A percentile compares a stretch with the other conserved stretches of the same genome.
Evolutionary conservation across 2,329 filamentous ascomycete genomes (phyloP).

Genomic region (Colletotrichum cordylinicola): DNA sequence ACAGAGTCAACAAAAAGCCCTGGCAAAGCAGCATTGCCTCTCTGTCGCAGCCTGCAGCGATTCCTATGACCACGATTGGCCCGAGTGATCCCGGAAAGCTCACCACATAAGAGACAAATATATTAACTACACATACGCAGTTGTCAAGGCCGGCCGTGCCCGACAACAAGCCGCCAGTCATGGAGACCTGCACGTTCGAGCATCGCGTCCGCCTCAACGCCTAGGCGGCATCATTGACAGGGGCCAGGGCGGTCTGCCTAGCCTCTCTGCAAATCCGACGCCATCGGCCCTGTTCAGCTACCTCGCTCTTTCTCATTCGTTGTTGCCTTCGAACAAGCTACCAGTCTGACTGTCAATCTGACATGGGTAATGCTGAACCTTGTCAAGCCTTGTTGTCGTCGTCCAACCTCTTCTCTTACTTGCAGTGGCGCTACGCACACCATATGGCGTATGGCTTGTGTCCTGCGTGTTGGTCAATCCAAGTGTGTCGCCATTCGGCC

Average conservation of each 20-base stretch:
- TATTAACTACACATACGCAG: not conserved
- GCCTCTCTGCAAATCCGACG: not conserved
- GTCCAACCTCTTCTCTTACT: constrained; percentile 15
- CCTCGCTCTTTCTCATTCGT: not conserved
- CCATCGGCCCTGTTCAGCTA: not conserved
- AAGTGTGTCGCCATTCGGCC: not conserved
- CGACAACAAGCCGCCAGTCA: not conserved
- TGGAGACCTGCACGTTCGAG: not conserved
- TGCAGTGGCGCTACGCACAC: constrained; percentile 4
- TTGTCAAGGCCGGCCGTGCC: not conserved
- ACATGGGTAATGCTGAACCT: constrained; percentile 7
- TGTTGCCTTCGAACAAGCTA: not conserved
- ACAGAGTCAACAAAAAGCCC: not conserved
- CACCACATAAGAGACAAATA: not conserved
- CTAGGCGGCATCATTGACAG: not conserved
- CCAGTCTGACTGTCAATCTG: not conserved
- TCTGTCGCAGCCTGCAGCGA: not conserved
- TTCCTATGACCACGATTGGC: not conserved
- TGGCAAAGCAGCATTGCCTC: not conserved
- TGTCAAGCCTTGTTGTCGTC: constrained; percentile 7
- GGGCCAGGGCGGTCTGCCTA: not conserved
- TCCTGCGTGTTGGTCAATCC: not conserved
- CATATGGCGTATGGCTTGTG: not conserved
- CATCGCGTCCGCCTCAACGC: not conserved
- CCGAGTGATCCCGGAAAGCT: not conserved